Conservation (phyloP, 2,329 filamentous ascomycete genomes). For the Tolypocladium album region DNA sequence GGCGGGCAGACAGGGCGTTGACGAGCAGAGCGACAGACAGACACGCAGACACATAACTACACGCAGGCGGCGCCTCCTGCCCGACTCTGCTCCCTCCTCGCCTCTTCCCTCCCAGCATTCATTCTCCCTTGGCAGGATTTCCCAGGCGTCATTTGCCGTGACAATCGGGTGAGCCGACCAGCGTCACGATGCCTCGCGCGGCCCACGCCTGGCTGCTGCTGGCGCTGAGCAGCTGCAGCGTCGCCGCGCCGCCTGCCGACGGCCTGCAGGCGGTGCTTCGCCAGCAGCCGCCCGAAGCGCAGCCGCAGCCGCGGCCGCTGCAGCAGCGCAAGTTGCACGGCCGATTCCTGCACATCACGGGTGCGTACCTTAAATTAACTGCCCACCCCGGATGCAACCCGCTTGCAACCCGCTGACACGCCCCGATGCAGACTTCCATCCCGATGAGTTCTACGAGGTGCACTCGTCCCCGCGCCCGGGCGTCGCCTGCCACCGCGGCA, state of each 20-base stretch:
- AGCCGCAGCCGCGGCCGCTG: not conserved
- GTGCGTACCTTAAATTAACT: slow-evolving; percentile 27
- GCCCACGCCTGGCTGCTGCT: not conserved
- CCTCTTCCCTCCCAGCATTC: too few relatives aligned
- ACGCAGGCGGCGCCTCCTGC: not conserved
- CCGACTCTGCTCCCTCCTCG: not conserved
- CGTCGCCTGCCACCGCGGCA: slow-evolving; percentile 67
- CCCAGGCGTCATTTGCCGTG: not conserved
- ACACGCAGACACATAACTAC: not conserved
- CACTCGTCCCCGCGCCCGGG: slow-evolving; percentile 65
- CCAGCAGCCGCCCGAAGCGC: not conserved
- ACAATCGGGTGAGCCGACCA: not conserved
- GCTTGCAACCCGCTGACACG: not conserved
- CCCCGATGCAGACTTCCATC: slow-evolving; percentile 64
- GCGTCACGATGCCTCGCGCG: not conserved
- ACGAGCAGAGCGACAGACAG: not conserved
- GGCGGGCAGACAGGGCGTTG: not conserved
- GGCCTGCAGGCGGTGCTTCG: slow-evolving; percentile 2
- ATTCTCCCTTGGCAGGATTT: not conserved
- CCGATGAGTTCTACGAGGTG: slow-evolving; percentile 75
- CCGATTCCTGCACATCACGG: slow-evolving; percentile 80
- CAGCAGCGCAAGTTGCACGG: slow-evolving; percentile 47
- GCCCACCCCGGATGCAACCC: not conserved
- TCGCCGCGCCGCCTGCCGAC: not conserved
- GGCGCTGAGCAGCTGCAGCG: not conserved